A percentile compares a stretch with the other conserved stretches of the same genome.
Evolutionary conservation across 768 basidiomycete species (phyloP).

Genomic region (Hemileccinum impolitum): DNA sequence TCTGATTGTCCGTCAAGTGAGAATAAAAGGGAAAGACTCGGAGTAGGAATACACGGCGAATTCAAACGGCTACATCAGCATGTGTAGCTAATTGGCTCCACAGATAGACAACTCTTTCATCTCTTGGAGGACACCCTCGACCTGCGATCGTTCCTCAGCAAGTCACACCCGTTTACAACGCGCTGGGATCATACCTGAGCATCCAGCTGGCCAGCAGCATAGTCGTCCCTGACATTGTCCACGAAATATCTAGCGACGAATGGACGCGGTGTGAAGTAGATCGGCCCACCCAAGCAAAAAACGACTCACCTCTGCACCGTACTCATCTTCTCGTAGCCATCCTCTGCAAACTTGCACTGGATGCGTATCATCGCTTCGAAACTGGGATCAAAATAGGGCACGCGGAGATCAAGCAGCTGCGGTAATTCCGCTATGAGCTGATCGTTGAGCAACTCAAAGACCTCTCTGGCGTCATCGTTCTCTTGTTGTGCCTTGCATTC

Average conservation of each 20-base stretch:
- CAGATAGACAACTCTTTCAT: slow-evolving; percentile 97
- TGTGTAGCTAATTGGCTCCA: slow-evolving; percentile 45
- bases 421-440: slow-evolving; percentile 91
- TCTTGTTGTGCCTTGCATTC: slow-evolving; percentile 80
- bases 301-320: slow-evolving; percentile 78
- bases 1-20: background rate
- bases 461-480: slow-evolving; percentile 89
- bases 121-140: slow-evolving; percentile 95
- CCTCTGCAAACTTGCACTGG: slow-evolving; percentile 97
- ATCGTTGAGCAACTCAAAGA: slow-evolving; percentile 90
- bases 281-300: slow-evolving; percentile 37
- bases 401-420: slow-evolving; percentile 87
- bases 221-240: slow-evolving; percentile 90
- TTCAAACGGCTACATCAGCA: background rate
- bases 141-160: slow-evolving; percentile 39
- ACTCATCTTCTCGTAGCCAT: slow-evolving; percentile 95
- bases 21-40: background rate
- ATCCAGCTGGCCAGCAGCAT: slow-evolving; percentile 94
- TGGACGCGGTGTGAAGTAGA: background rate
- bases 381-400: slow-evolving; percentile 97
- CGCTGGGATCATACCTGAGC: slow-evolving; percentile 59
- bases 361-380: slow-evolving; percentile 99
- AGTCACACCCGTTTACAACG: background rate
- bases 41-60: slow-evolving; percentile 9
- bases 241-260: slow-evolving; percentile 67